Base-by-base conservation (phyloP, 176 grass and related monocot genomes). In the Pontederia paniculata region DNA sequence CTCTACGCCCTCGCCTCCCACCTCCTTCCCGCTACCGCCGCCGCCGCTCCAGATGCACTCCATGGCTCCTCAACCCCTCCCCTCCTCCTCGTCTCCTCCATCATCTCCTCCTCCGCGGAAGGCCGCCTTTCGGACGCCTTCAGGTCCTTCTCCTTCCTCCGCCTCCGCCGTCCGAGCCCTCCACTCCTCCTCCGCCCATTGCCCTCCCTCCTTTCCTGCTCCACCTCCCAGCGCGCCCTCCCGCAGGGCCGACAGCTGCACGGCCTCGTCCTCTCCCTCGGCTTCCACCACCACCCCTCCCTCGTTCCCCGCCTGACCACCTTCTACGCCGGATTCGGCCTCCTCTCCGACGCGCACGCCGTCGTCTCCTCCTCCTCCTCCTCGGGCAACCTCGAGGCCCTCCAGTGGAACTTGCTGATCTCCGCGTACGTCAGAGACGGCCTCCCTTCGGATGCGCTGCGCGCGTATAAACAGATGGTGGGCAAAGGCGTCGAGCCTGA, bases 371-470 rank as follows among this genome's bases (percentile, higher is more conserved):
- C 45, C 3, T 48, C 73, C 57, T 3, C 44, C 8, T 52, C 9
- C 45, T 48, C 76, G 45, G 0, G 10, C 22, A 52, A 17, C 12
- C 31, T 21, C 23, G 46, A 65, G 22, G 48, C 23, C 9, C 63
- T 76, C 9, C 53, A 73, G 20, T 80, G 74, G 73, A 85, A 85
- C 18, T 10, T 76, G 42, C 58, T 85, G 52, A 76, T 85, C 58
- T 73, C 82, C 5, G 8, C 73, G 3, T 80, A 48, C 58, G 63
- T 80, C n/a, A 54, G 23, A 23, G 20, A 62, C 12, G 70, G n/a
- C 12, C 21, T 54, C 20, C 44, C 58, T 9, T 63, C 57, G 28
- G 31, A 64, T 54, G 57, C 49, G 9, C 18, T 73, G 6, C 22
- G 16, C 52, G 58, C 58, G 20, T 73, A 64, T 11, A 64, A 52